Conservation (phyloP, 2,329 filamentous ascomycete species). For the Geosmithia morbida region DNA sequence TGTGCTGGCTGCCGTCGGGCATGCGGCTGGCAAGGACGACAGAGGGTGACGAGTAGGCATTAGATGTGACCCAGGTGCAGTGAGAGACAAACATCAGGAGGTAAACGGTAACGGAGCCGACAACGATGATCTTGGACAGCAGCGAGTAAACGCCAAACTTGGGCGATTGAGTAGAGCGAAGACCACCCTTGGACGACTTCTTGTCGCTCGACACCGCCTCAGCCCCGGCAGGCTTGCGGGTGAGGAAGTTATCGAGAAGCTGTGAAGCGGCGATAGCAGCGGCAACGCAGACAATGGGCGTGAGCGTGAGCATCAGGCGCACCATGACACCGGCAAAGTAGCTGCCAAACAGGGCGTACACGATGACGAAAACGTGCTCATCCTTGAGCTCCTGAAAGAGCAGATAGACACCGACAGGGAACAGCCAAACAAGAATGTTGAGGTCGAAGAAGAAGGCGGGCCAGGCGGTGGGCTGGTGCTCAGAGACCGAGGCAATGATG, state of each 20-base stretch:
- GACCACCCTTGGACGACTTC: slow-evolving; percentile 40
- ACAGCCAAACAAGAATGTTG: slow-evolving; percentile 97
- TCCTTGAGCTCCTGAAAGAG: slow-evolving; percentile 90
- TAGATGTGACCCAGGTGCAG: slow-evolving; percentile 98
- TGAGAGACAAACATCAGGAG: slow-evolving; percentile 89
- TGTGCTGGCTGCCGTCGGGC: slow-evolving; percentile 91
- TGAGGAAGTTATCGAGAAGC: slow-evolving; percentile 76
- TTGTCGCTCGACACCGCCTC: slow-evolving; percentile 29
- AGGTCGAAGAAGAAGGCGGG: slow-evolving; percentile 98
- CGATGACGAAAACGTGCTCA: slow-evolving; percentile 95
- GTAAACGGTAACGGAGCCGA: slow-evolving; percentile 60
- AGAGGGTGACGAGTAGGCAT: slow-evolving; percentile 95
- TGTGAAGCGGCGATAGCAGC: slow-evolving; percentile 79
- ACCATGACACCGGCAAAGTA: slow-evolving; percentile 99
- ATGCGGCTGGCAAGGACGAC: slow-evolving; percentile 86
- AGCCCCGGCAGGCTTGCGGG: slow-evolving; percentile 41
- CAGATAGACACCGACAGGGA: slow-evolving; percentile 95
- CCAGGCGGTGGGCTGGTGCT: slow-evolving; percentile 98
- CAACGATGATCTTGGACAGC: slow-evolving; percentile 67
- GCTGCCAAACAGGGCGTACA: slow-evolving; percentile 90
- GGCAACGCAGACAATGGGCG: slow-evolving; percentile 88
- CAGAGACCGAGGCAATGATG: slow-evolving; percentile 98
- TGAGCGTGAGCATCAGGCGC: slow-evolving; percentile 93
- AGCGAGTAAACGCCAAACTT: slow-evolving; percentile 71
- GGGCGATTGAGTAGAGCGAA: slow-evolving; percentile 59